These are phyloP conservation scores for Cylindrodendrum hubeiense DNA, from an alignment of 2,329 filamentous ascomycete species.

Conservation along the genomic window DNA sequence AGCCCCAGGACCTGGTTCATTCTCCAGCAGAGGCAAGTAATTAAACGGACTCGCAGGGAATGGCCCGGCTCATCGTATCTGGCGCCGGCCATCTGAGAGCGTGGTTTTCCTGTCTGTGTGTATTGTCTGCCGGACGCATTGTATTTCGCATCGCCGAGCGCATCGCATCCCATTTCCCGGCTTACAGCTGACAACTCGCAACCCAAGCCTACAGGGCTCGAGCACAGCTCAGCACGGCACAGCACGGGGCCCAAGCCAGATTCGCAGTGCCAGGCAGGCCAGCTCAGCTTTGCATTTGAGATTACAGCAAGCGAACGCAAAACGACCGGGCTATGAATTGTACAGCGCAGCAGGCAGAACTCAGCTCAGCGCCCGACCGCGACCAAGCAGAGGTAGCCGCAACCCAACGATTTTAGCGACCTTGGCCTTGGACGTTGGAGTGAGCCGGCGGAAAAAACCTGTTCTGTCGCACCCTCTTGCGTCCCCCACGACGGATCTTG, in stretches of 20 bases:
- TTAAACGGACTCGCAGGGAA: slow-evolving; percentile 19
- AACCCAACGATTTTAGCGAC: slow-evolving; percentile 11
- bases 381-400: not conserved
- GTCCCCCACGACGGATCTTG: not conserved
- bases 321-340: slow-evolving; percentile 15
- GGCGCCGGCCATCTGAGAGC: not conserved
- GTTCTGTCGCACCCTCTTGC: not conserved
- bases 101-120: not conserved
- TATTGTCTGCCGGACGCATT: not conserved
- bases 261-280: slow-evolving; percentile 9
- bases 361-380: slow-evolving; percentile 10
- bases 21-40: slow-evolving; percentile 20
- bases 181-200: slow-evolving; percentile 1
- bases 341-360: slow-evolving; percentile 21
- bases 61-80: slow-evolving; percentile 7
- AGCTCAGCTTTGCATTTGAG: slow-evolving; percentile 16
- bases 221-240: slow-evolving; percentile 22
- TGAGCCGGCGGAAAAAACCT: not conserved
- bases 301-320: slow-evolving; percentile 14
- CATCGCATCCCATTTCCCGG: not conserved
- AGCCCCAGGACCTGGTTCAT: slow-evolving; percentile 24
- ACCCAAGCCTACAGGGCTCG: not conserved
- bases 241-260: slow-evolving; percentile 18
- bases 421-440: not conserved
- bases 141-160: not conserved